A percentile compares a stretch with the other conserved stretches of the same genome.
Evolutionary conservation across 2,329 filamentous ascomycete species (phyloP).

Genomic region (Alternaria atra): DNA sequence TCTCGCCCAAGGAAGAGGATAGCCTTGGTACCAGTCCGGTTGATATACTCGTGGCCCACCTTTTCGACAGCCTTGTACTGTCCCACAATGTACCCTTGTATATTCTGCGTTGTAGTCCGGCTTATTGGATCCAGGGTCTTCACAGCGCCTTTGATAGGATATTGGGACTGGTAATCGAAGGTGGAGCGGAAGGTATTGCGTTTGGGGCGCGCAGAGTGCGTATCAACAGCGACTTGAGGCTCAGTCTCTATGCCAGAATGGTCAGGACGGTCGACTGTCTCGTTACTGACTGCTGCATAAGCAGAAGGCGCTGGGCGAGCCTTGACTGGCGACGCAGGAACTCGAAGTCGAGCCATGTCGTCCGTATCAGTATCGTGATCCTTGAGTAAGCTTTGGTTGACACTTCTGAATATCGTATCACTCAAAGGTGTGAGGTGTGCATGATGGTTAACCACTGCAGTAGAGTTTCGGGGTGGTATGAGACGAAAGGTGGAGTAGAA

Average conservation of each 20-base stretch:
- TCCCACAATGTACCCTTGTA: slow-evolving; percentile 7
- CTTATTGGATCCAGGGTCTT: slow-evolving; percentile 3
- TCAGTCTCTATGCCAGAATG: no score
- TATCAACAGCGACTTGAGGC: no score
- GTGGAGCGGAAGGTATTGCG: no score
- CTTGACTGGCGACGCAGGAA: background rate
- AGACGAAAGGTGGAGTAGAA: background rate
- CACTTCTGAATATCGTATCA: background rate
- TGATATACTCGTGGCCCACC: slow-evolving; percentile 7
- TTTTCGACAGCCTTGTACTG: slow-evolving; percentile 2
- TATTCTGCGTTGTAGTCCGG: slow-evolving; percentile 3
- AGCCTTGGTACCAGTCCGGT: slow-evolving; percentile 10
- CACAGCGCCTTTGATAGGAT: background rate
- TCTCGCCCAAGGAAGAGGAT: slow-evolving; percentile 2
- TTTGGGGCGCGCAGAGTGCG: no score
- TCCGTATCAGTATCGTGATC: background rate
- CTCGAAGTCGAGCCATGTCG: slow-evolving; percentile 1
- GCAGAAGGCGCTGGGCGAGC: background rate
- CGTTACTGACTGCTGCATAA: background rate
- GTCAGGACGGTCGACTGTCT: background rate
- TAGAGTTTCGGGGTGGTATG: background rate
- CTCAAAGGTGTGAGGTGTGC: no score
- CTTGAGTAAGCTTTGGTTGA: background rate
- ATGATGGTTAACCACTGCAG: background rate
- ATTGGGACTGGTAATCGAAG: no score